Evolutionary conservation across 2,329 filamentous ascomycete species (phyloP), one percentile per base, ranked within the genome.

Genomic region (Colletotrichum paranaense): DNA sequence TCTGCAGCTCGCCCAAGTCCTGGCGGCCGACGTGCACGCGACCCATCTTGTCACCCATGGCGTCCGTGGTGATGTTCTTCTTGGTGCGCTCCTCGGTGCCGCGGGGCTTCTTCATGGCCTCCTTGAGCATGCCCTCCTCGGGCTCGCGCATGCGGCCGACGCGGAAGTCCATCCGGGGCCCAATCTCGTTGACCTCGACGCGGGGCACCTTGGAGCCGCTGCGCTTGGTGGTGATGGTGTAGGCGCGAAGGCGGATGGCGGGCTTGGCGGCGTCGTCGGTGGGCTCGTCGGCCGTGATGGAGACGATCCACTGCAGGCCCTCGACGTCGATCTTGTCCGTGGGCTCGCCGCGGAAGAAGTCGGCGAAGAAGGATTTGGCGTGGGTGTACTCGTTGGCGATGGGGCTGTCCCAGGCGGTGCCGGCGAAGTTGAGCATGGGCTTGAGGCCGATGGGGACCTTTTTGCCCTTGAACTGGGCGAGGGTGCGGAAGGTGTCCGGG

Each of bases 21-120:
- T 98, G 95, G 86, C 93, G 95, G 80, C 94, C 95, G 73, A 97
- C 84, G 83, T 99, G 97, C 75, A 99, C 93, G 78, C 95, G 92
- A 75, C 96, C 97, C 76, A 98, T 89, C 92, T 98, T 98, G 85
- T 99, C 97, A 81, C 97, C 97, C 86, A 99, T 95, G 56, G 92
- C 84, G 82, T 98, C 95, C 70, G 94, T 97, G 67, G 92, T 90
- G 78, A 99, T 93, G 84, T 99, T 99, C 93, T 99, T 99, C 93
- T 98, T 98, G 74, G 93, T 92, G 84, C 89, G 88, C 85, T 94
- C 92, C 85, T 94, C 92, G 52, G 83, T 85, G 52, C 90, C 91
- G 88, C 93, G 95, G 63, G 94, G 89, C 86, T 93, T 95, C 89
- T 92, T 94, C 90, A 98, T 89, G 22, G 96, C 95, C 84, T 96